Evolutionary conservation across 1,139 yeast species (phyloP), one percentile per base, ranked within the genome.

Genomic region (Candida dubliniensis): DNA sequence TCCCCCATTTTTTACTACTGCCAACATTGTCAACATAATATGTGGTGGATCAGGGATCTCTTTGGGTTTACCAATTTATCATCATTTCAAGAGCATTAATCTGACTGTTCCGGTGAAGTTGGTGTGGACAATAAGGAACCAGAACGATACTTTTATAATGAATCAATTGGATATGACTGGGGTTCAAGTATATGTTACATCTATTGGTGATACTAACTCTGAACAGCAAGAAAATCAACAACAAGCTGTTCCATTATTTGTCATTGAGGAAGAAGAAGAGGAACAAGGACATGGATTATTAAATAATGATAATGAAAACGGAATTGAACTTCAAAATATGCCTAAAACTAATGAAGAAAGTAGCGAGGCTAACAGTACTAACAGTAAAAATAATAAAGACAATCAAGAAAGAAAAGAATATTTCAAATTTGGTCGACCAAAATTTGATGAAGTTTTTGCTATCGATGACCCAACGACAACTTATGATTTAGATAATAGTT

Each of bases 31-130:
- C 0, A 61, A 76, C 8, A 74, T 89, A 8, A 63, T 89, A 3
- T 86, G 90, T 31, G 97, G 96, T 8, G 97, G 97, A 0, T 81
- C 95, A 0, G 97, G 96, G 0, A 76, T 90, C 5, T 84, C 96
- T 0, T 79, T 81, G 54, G 93, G 88, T 0, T 66, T 88, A 2
- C 87, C 95, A 0, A 49, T 85, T 3, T 71, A 64, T 56, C 59
- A 67, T 47, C 65, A 69, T 50, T 71, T 81, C 34, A 45, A 56
- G 24, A 40, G 47, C 40, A n/a, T 45, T 40, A 14, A 32, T 41
- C 31, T 43, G 31, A 33, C 24, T 12, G 42, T 32, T 35, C 52
- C 49, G 4, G 51, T 54, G 6, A 61, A 60, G 10, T 54, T 71
- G 40, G 59, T 77, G 0, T 85, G 95, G 95, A 69, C 81, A 34